phyloP scores from a whole-genome alignment of 106 monocot species.

The Cymbidium sinense region DNA sequence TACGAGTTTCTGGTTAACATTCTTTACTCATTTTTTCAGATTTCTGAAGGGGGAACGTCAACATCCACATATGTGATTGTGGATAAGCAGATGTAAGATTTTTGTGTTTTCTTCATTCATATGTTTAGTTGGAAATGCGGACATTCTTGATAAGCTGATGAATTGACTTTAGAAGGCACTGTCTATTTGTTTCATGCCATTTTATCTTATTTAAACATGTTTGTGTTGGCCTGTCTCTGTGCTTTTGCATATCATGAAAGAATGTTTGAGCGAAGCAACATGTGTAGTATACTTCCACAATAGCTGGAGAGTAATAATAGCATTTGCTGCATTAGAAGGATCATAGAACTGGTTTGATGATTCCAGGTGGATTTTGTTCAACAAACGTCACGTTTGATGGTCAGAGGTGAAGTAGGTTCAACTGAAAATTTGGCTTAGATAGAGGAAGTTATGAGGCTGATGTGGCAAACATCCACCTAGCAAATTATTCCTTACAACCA shows the following conservation, averaged over 20 bases:
- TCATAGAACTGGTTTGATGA: too few relatives aligned
- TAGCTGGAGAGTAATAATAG: too few relatives aligned
- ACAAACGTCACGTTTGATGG: too few relatives aligned
- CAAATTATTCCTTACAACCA: too few relatives aligned
- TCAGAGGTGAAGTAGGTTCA: too few relatives aligned
- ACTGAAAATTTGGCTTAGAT: too few relatives aligned
- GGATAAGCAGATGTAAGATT: slow-evolving; percentile 76
- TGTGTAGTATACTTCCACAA: too few relatives aligned
- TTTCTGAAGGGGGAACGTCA: slow-evolving; percentile 70
- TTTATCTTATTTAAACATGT: not conserved
- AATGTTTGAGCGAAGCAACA: too few relatives aligned
- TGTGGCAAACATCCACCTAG: too few relatives aligned
- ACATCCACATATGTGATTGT: slow-evolving; percentile 93
- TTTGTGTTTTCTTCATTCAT: slow-evolving; percentile 8
- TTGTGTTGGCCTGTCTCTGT: not conserved
- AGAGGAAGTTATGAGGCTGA: too few relatives aligned
- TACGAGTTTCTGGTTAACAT: not conserved
- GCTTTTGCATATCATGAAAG: not conserved
- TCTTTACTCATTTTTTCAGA: slow-evolving; percentile 36
- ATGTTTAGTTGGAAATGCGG: not conserved
- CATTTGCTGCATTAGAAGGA: too few relatives aligned
- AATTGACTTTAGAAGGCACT: not conserved
- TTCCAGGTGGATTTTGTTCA: too few relatives aligned
- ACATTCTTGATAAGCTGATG: not conserved
- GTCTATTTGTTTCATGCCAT: not conserved